phyloP scores from a whole-genome alignment of 805 yeast species.

The Myxozyma kluyveri region DNA sequence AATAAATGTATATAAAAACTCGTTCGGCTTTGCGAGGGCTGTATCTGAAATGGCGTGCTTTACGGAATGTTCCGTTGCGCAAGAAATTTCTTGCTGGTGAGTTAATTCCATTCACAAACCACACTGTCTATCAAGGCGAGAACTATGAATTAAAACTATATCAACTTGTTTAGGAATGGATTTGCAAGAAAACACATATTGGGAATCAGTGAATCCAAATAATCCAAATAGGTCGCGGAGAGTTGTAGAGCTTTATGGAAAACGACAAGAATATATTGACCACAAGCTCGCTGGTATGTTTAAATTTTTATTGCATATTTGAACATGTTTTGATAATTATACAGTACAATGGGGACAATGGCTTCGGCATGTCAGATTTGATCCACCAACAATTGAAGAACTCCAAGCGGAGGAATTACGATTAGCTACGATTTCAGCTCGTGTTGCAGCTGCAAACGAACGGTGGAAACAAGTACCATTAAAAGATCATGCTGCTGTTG shows the following conservation, averaged over 20 bases:
- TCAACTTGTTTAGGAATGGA: conserved; percentile 53
- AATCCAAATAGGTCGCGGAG: conserved; percentile 55
- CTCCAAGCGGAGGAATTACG: conserved; percentile 57
- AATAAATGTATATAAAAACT: conserved; percentile 8
- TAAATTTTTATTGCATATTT: conserved; percentile 41
- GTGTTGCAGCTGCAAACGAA: conserved; percentile 47
- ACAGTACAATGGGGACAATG: conserved; percentile 75
- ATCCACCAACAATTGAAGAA: conserved; percentile 63
- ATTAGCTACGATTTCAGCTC: conserved; percentile 49
- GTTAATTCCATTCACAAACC: neutral
- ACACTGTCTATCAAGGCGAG: no score
- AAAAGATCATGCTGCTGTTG: conserved; percentile 20
- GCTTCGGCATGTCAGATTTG: conserved; percentile 62
- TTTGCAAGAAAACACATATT: conserved; percentile 77
- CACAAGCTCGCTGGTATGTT: conserved; percentile 50
- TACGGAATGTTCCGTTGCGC: conserved; percentile 66
- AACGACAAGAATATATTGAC: conserved; percentile 52
- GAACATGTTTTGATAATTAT: neutral
- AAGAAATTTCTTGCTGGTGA: conserved; percentile 58
- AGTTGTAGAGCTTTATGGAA: conserved; percentile 55
- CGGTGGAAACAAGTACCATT: conserved; percentile 41
- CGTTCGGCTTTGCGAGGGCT: conserved; percentile 7
- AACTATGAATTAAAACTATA: no score
- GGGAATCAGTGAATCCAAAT: conserved; percentile 69
- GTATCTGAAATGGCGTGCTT: conserved; percentile 56